Evolutionary conservation across 108 stramenopile species (phyloP), one percentile per base, ranked within the genome.

Genomic region (Skeletonema tropicum): DNA sequence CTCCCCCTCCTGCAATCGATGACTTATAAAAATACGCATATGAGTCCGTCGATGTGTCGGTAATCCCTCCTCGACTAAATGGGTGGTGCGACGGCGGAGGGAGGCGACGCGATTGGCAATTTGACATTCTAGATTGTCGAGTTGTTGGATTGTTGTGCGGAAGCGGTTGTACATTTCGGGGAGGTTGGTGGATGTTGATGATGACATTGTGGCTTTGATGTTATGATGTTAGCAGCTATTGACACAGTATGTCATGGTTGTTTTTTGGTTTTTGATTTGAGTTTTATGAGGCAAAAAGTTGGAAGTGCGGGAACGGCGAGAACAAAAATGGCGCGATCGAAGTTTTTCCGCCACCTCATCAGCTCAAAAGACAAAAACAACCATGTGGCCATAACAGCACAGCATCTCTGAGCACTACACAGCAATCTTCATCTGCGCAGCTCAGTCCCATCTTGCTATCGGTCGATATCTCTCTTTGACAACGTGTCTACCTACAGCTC

Each of bases 21-120:
- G 93, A 21, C 89, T 76, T 9, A 90, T 80, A 72, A 90, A 94
- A 30, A 92, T 79, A 29, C 93, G 69, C 78, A 88, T 60, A 68
- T 89, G 89, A 21, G 91, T 79, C 35, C 70, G 69, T 19, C 93
- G 89, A 68, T 77, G 73, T 17, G 85, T 55, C 3, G 83, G 82
- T 1, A 66, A 29, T 1, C 26, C 74, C 73, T 89, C 85, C 14
- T 77, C 69, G 12, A 75, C 23, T 23, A 89, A 48, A 70, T 89
- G 87, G 33, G 80, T 41, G 26, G 87, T 75, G 10, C 91, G 83
- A 17, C 90, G 80, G 17, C 93, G 80, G 21, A 75, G 79, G 6
- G 84, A 69, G 17, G 83, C 67, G 32, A 85, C 88, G 48, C 79
- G 76, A 48, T 88, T 89, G 33, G 92, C 79, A 14, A 91, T 39